These are phyloP conservation scores for Myrmaecium sp. DNA, from an alignment of 2,329 filamentous ascomycete species.

Conservation along the genomic window DNA sequence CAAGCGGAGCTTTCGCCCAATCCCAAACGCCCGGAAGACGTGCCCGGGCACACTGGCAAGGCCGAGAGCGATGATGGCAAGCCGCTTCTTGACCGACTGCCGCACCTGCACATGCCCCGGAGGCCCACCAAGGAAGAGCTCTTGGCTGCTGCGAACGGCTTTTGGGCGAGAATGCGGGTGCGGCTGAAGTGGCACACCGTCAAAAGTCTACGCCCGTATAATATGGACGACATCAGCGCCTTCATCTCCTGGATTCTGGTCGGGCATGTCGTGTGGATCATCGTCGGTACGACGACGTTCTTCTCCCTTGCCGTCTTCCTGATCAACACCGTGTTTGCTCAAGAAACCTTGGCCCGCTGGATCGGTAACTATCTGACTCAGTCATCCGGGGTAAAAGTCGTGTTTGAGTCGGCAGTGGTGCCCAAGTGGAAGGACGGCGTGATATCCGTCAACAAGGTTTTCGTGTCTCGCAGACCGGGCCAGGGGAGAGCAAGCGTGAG, in stretches of 20 bases:
- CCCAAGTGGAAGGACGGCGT: conserved; percentile 91
- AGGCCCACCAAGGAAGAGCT: conserved; percentile 87
- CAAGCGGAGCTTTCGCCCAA: conserved; percentile 16
- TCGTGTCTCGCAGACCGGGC: conserved; percentile 79
- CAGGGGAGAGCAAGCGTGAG: conserved; percentile 67
- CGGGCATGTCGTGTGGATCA: conserved; percentile 84
- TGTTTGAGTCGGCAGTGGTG: conserved; percentile 96
- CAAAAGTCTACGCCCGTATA: conserved; percentile 82
- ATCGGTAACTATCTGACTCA: conserved; percentile 90
- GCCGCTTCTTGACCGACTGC: conserved; percentile 38
- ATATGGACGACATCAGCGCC: conserved; percentile 87
- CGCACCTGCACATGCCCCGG: conserved; percentile 49
- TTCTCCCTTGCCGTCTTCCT: conserved; percentile 80
- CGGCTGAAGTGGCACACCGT: conserved; percentile 98
- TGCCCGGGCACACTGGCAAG: no score
- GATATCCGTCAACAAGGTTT: conserved; percentile 92
- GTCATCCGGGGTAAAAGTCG: conserved; percentile 79
- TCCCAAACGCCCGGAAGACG: conserved; percentile 12
- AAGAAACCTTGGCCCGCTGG: conserved; percentile 88
- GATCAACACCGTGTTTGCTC: conserved; percentile 91
- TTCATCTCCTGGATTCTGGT: conserved; percentile 91
- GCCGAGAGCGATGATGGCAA: conserved; percentile 13
- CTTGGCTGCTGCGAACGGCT: conserved; percentile 76
- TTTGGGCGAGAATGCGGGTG: conserved; percentile 77
- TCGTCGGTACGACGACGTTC: conserved; percentile 95